phyloP scores from a whole-genome alignment of 2,329 filamentous ascomycete species.

The Epichloe scottii region DNA sequence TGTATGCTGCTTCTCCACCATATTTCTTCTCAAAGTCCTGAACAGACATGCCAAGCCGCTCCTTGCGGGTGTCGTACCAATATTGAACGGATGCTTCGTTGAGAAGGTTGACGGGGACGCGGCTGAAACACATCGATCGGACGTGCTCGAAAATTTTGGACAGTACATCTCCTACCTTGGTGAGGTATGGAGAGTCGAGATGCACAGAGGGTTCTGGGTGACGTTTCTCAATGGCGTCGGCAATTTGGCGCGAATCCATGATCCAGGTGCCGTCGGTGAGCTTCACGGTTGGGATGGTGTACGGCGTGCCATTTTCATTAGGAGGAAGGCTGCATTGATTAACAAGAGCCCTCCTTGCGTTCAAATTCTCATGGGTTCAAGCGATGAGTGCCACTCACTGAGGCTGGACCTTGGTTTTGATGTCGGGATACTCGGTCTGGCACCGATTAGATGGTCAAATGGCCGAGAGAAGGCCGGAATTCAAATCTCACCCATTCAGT shows the following conservation, averaged over 20 bases:
- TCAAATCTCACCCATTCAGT: constrained; percentile 43
- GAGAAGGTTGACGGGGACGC: constrained; percentile 38
- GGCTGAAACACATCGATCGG: constrained; percentile 30
- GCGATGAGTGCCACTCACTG: constrained; percentile 28
- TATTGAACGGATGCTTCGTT: constrained; percentile 37
- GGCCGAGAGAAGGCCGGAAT: no score
- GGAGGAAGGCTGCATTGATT: constrained; percentile 3
- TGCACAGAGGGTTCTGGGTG: constrained; percentile 46
- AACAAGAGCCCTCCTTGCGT: neutral
- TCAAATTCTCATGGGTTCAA: neutral
- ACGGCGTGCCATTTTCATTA: constrained; percentile 3
- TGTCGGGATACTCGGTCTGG: constrained; percentile 10
- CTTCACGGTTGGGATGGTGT: constrained; percentile 35
- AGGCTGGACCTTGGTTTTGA: constrained; percentile 41
- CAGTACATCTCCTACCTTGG: constrained; percentile 31
- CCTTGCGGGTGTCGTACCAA: constrained; percentile 40
- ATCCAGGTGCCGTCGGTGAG: constrained; percentile 44
- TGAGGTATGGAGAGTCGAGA: constrained; percentile 39
- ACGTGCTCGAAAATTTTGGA: constrained; percentile 20
- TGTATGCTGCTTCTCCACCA: constrained; percentile 39
- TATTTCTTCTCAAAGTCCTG: constrained; percentile 32
- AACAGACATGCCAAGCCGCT: constrained; percentile 38
- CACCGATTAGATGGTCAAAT: constrained; percentile 43
- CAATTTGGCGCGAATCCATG: constrained; percentile 54
- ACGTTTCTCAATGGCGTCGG: constrained; percentile 40